Conservation (phyloP, 257 asterid genomes). For the Ballota nigra region DNA sequence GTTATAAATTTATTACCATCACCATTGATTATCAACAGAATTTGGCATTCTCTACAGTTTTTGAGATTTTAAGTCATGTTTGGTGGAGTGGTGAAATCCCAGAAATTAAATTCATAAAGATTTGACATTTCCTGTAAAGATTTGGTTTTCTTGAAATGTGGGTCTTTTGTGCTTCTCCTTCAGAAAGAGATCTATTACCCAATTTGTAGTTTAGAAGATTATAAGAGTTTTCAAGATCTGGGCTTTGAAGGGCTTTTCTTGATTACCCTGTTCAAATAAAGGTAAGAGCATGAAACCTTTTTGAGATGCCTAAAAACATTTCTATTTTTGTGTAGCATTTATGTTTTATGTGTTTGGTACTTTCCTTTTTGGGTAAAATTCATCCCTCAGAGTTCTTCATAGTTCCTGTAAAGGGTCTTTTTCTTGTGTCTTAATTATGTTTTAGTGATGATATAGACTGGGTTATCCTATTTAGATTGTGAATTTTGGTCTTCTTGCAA, state of each 20-base stretch:
- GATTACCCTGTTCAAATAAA: slow-evolving; percentile 18
- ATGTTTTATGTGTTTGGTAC: not conserved
- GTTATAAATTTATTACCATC: slow-evolving; percentile 1
- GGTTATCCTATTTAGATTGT: not conserved
- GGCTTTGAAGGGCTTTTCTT: slow-evolving; percentile 4
- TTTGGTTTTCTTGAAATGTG: not conserved
- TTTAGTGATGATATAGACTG: not conserved
- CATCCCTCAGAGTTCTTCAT: not conserved
- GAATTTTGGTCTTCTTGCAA: not conserved
- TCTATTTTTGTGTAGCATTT: not conserved
- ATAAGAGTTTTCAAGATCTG: slow-evolving; percentile 63
- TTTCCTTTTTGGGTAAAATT: not conserved
- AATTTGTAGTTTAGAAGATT: not conserved
- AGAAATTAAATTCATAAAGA: not conserved
- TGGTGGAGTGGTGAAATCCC: slow-evolving; percentile 22
- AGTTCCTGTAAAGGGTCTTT: not conserved
- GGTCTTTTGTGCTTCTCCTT: not conserved
- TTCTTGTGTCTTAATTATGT: not conserved
- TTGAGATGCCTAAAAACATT: not conserved
- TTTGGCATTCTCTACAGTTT: slow-evolving; percentile 35
- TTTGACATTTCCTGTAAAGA: slow-evolving; percentile 26
- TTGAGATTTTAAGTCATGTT: not conserved
- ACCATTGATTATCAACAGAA: slow-evolving; percentile 32
- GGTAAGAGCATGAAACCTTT: slow-evolving; percentile 39
- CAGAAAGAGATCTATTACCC: slow-evolving; percentile 50